Conservation (phyloP, 2,329 filamentous ascomycete genomes). For the Colletotrichum gloeosporioides region DNA sequence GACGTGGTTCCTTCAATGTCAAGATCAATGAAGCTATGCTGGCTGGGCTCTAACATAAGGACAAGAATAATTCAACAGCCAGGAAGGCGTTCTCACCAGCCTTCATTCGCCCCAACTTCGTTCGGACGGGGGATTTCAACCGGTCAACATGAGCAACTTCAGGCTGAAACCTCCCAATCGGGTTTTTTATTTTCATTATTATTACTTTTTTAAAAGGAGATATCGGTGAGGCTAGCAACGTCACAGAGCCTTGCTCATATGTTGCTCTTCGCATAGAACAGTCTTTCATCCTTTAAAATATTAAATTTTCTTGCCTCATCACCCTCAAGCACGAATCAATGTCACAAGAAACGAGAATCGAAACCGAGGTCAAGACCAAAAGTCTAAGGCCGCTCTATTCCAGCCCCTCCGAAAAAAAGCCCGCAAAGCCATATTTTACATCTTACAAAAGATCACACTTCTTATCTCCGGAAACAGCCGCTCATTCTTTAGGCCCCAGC, state of each 20-base stretch:
- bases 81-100: too few relatives aligned
- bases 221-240: accelerated
- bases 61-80: too few relatives aligned
- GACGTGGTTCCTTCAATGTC: too few relatives aligned
- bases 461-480: background rate
- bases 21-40: too few relatives aligned
- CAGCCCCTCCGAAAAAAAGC: background rate
- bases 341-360: too few relatives aligned
- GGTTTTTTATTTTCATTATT: too few relatives aligned
- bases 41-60: too few relatives aligned
- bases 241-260: accelerated
- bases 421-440: background rate
- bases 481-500: conserved; percentile 42
- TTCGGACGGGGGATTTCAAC: too few relatives aligned
- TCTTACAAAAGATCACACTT: background rate
- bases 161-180: too few relatives aligned
- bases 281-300: background rate
- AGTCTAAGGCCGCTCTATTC: background rate
- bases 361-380: background rate
- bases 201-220: background rate
- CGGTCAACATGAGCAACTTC: background rate
- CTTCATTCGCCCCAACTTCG: too few relatives aligned
- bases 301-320: background rate
- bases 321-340: background rate
- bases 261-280: accelerated